Base-by-base conservation (phyloP, 1,284 basidiomycete genomes). In the Mycosarcoma mackinlayi region DNA sequence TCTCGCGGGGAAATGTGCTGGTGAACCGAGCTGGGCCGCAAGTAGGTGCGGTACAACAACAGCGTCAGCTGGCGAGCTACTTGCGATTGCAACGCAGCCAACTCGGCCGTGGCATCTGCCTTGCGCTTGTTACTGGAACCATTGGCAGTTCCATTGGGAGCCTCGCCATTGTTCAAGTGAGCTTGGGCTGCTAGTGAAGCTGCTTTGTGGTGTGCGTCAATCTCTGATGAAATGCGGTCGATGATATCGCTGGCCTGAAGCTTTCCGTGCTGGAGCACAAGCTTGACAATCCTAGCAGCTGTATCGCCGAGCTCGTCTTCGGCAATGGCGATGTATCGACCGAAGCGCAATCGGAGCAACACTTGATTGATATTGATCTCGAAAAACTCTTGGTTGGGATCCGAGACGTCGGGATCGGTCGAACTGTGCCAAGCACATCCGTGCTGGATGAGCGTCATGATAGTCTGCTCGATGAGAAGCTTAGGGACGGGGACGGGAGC, bases 371-470 rank as follows among this genome's bases (percentile, higher is more conserved):
- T 58, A 65, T 84, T 81, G 50, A 83, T 78, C 64, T 84, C 83
- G 73, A 82, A 84, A 46, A 78, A 83, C 55, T 84, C 84, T 24
- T 74, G 64, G 19, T 35, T 41, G 2, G 54, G 42, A 39, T 72
- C 61, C 21, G 63, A 37, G 10, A 51, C 30, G 14, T 73, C 58
- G 11, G 65, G 58, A 45, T 75, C 67, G 47, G 67, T 62, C 1
- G 57, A 76, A 31, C 77, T 77, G 67, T 84, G 84, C 74, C 76
- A 84, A 31, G 83, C 75, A 51, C 83, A 85, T 82, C 94, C 93
- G 83, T 98, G 94, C 83, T 98, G 94, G 23, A 94, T 87, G 50
- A 98, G 88, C 47, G 91, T 88, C 55, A 98, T 85, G 45, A 97
- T 86, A 25, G 89, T 86, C 19, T 90, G 89, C 51, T 91, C 88